Evolutionary conservation across 306 rosid species (phyloP).

Genomic region (Castanea sativa): DNA sequence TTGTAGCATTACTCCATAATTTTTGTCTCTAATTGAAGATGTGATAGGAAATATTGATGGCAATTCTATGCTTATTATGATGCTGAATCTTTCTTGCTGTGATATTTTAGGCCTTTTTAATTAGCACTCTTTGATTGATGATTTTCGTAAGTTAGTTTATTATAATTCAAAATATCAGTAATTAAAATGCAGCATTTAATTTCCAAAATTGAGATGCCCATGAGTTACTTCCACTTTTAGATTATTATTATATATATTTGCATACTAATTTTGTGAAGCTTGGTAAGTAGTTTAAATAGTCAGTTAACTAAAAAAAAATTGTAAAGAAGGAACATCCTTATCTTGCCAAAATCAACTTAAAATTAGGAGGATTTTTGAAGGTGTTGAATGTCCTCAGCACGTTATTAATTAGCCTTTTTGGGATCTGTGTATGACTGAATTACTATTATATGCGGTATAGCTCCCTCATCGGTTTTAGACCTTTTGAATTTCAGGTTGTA

Average conservation of each 20-base stretch:
- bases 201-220: background rate
- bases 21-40: background rate
- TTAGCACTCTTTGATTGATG: background rate
- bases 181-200: background rate
- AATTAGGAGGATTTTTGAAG: too few relatives aligned
- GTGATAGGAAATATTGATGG: background rate
- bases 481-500: too few relatives aligned
- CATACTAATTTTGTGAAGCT: background rate
- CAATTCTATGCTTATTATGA: background rate
- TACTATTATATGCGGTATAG: too few relatives aligned
- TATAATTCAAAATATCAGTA: background rate
- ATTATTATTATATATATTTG: background rate
- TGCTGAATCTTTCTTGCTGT: background rate
- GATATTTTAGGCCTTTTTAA: background rate
- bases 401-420: too few relatives aligned
- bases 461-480: too few relatives aligned
- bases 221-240: background rate
- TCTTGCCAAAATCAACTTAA: too few relatives aligned
- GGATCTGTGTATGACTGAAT: too few relatives aligned
- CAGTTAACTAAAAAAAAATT: too few relatives aligned
- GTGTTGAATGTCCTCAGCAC: too few relatives aligned
- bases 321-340: too few relatives aligned
- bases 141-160: background rate
- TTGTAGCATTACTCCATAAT: too few relatives aligned
- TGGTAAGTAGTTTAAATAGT: too few relatives aligned